These are phyloP conservation scores for Candida sp. DNA, from an alignment of 1,139 yeast species.

Conservation along the genomic window DNA sequence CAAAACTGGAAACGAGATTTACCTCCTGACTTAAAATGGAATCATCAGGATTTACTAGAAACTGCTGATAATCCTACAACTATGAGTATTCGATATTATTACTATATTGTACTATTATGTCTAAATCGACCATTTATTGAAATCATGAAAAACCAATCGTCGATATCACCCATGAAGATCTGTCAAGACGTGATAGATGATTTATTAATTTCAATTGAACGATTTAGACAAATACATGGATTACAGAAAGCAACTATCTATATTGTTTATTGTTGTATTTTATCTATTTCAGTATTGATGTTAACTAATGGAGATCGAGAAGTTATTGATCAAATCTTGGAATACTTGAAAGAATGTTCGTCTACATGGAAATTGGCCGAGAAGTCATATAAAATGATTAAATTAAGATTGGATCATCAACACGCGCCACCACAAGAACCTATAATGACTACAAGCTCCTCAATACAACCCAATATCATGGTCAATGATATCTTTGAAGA, in stretches of 20 bases:
- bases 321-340: slow-evolving; percentile 25
- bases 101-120: slow-evolving; percentile 51
- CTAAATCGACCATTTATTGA: slow-evolving; percentile 53
- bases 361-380: slow-evolving; percentile 45
- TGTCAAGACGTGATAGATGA: slow-evolving; percentile 39
- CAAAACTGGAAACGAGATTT: slow-evolving; percentile 43
- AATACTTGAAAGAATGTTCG: slow-evolving; percentile 30
- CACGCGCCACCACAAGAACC: neutral
- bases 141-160: slow-evolving; percentile 7
- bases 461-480: neutral
- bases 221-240: slow-evolving; percentile 35
- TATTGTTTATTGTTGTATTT: slow-evolving; percentile 41
- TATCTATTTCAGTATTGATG: slow-evolving; percentile 38
- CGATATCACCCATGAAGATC: slow-evolving; percentile 25
- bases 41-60: slow-evolving; percentile 29
- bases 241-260: slow-evolving; percentile 37
- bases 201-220: slow-evolving; percentile 28
- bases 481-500: slow-evolving; percentile 11
- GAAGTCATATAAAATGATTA: slow-evolving; percentile 37
- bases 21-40: slow-evolving; percentile 48
- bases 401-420: slow-evolving; percentile 16
- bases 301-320: slow-evolving; percentile 20
- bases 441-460: slow-evolving; percentile 1
- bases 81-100: slow-evolving; percentile 51
- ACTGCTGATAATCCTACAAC: slow-evolving; percentile 45